Evolutionary conservation across 176 grass and related monocot species (phyloP).

Genomic region (Oryza coarctata): DNA sequence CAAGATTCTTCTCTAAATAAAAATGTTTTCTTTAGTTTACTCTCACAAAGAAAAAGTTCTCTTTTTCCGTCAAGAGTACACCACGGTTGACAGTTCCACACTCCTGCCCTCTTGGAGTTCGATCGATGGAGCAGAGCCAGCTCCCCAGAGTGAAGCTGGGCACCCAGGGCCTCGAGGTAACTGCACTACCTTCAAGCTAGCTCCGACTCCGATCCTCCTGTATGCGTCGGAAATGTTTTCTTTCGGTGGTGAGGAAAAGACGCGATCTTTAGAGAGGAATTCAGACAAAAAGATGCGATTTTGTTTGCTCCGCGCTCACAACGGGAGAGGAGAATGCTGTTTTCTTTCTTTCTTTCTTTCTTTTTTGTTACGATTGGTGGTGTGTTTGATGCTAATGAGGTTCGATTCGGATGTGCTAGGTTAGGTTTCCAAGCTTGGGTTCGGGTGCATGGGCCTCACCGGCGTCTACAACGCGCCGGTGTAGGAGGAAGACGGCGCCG

Average conservation of each 20-base stretch:
- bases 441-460: conserved; percentile 78
- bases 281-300: neutral
- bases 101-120: neutral
- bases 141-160: conserved; percentile 60
- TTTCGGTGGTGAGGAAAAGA: neutral
- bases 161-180: conserved; percentile 65
- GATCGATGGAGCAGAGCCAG: conserved; percentile 39
- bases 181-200: neutral
- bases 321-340: neutral
- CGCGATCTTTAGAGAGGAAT: neutral
- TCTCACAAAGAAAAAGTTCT: neutral
- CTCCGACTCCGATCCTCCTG: neutral
- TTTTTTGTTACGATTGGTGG: neutral
- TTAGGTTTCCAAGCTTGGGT: conserved; percentile 85
- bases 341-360: neutral
- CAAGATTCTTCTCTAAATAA: too few relatives aligned
- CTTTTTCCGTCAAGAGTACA: neutral
- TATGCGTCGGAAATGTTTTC: neutral
- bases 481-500: conserved; percentile 46
- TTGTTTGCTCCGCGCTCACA: neutral
- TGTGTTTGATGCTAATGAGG: neutral
- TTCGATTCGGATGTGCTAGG: neutral
- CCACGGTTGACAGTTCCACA: neutral
- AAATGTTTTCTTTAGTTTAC: too few relatives aligned
- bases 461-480: conserved; percentile 66